A percentile compares a stretch with the other conserved stretches of the same genome.
These are phyloP conservation scores for Aspergillus tamarii DNA, from an alignment of 2,329 filamentous ascomycete genomes.

Conservation along the genomic window DNA sequence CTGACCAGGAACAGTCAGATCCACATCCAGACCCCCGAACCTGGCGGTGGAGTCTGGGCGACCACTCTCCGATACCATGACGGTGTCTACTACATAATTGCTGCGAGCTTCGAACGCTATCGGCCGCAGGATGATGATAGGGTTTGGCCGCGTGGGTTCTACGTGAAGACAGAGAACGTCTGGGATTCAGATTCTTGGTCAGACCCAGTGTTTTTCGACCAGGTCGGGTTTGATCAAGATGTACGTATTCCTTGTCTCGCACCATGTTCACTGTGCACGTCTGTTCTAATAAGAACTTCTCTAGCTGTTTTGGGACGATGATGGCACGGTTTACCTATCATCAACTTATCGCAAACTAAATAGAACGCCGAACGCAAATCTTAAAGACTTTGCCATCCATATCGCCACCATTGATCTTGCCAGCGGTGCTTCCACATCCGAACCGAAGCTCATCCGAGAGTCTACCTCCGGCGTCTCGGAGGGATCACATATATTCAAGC, in stretches of 20 bases:
- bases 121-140: slow-evolving; percentile 49
- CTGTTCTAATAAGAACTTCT: slow-evolving; percentile 10
- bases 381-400: slow-evolving; percentile 57
- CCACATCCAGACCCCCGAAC: slow-evolving; percentile 39
- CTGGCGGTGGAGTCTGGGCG: slow-evolving; percentile 49
- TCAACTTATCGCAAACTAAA: slow-evolving; percentile 39
- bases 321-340: slow-evolving; percentile 55
- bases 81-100: slow-evolving; percentile 52
- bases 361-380: slow-evolving; percentile 41
- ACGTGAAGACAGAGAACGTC: slow-evolving; percentile 57
- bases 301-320: slow-evolving; percentile 57
- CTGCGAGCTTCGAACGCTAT: slow-evolving; percentile 47
- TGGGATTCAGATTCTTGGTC: slow-evolving; percentile 56
- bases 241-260: slow-evolving; percentile 34
- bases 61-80: slow-evolving; percentile 52
- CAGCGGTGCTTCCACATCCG: slow-evolving; percentile 36
- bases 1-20: slow-evolving; percentile 38
- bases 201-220: slow-evolving; percentile 59
- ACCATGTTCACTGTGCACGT: background rate
- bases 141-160: slow-evolving; percentile 58
- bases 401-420: slow-evolving; percentile 36
- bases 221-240: slow-evolving; percentile 59
- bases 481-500: slow-evolving; percentile 59
- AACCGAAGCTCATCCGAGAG: slow-evolving; percentile 47
- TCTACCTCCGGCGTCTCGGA: slow-evolving; percentile 51